phyloP scores from a whole-genome alignment of 768 basidiomycete genomes.

The Podaxis mareebaensis region DNA sequence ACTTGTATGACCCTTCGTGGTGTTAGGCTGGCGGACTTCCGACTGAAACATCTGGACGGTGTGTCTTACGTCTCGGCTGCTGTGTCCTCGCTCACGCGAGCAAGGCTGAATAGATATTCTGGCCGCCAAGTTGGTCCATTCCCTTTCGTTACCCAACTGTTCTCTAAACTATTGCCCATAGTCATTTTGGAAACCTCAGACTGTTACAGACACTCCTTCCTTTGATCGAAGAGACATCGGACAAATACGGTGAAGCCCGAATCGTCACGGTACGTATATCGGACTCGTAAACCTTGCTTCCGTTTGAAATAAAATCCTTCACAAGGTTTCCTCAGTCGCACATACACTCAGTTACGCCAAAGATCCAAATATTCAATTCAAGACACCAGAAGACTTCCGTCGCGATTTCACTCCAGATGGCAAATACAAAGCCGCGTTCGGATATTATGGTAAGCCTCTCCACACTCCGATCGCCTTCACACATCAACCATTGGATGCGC shows the following conservation, averaged over 20 bases:
- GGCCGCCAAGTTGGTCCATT: background rate
- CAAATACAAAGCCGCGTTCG: slow-evolving; percentile 6
- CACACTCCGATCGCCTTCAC: no score
- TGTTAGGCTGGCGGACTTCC: background rate
- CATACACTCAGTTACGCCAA: slow-evolving; percentile 4
- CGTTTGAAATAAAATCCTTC: background rate
- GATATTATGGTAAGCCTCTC: background rate
- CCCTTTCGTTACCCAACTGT: background rate
- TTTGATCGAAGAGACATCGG: slow-evolving; percentile 11
- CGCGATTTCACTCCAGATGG: slow-evolving; percentile 3
- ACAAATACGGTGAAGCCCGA: slow-evolving; percentile 13
- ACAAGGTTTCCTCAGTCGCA: slow-evolving; percentile 6
- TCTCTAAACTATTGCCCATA: background rate
- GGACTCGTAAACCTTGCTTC: no score
- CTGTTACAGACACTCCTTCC: slow-evolving; percentile 9
- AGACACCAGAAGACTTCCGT: slow-evolving; percentile 9
- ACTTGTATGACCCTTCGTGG: background rate
- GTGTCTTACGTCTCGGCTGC: background rate
- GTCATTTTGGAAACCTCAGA: slow-evolving; percentile 15
- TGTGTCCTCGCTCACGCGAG: no score
- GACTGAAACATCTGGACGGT: slow-evolving; percentile 9
- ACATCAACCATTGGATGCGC: background rate
- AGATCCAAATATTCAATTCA: slow-evolving; percentile 5
- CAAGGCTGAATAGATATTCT: background rate
- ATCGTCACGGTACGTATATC: slow-evolving; percentile 2